Conservation (phyloP, 805 yeast genomes). For the Zygosaccharomyces lentus region DNA sequence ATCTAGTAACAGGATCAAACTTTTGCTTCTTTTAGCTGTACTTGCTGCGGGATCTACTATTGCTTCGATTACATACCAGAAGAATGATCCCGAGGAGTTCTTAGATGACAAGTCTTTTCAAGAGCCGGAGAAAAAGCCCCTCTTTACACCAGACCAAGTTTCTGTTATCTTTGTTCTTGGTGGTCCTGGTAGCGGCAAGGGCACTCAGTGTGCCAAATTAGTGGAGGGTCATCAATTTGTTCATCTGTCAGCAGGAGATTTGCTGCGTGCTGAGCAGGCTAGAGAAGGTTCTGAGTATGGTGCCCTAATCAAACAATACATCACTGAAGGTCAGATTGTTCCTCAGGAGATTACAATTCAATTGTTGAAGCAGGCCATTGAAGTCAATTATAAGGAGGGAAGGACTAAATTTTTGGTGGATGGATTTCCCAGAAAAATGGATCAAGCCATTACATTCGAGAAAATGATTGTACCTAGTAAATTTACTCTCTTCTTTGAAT, state of each 20-base stretch:
- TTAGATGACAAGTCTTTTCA: constrained; percentile 33
- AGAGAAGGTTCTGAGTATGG: constrained; percentile 83
- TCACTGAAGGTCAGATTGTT: constrained; percentile 84
- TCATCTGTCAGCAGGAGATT: constrained; percentile 94
- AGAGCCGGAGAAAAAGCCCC: constrained; percentile 26
- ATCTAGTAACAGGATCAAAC: constrained; percentile 28
- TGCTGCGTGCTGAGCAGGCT: constrained; percentile 85
- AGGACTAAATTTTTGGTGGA: constrained; percentile 69
- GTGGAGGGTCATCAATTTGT: constrained; percentile 77
- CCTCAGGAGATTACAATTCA: constrained; percentile 91
- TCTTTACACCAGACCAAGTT: constrained; percentile 61
- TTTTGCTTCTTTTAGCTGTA: constrained; percentile 39
- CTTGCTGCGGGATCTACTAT: constrained; percentile 49
- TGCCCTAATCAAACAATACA: constrained; percentile 74
- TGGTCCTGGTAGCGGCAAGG: constrained; percentile 98
- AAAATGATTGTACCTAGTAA: constrained; percentile 65
- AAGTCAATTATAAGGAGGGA: constrained; percentile 49
- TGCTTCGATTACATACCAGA: constrained; percentile 41
- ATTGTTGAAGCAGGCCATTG: constrained; percentile 73
- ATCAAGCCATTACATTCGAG: constrained; percentile 93
- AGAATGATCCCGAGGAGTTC: constrained; percentile 42
- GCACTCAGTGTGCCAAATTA: constrained; percentile 88
- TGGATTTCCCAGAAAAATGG: constrained; percentile 98
- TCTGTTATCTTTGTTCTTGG: constrained; percentile 89
- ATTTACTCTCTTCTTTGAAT: constrained; percentile 71